These are phyloP conservation scores for Kwoniella sp. DNA, from an alignment of 768 basidiomycete species.

Conservation along the genomic window DNA sequence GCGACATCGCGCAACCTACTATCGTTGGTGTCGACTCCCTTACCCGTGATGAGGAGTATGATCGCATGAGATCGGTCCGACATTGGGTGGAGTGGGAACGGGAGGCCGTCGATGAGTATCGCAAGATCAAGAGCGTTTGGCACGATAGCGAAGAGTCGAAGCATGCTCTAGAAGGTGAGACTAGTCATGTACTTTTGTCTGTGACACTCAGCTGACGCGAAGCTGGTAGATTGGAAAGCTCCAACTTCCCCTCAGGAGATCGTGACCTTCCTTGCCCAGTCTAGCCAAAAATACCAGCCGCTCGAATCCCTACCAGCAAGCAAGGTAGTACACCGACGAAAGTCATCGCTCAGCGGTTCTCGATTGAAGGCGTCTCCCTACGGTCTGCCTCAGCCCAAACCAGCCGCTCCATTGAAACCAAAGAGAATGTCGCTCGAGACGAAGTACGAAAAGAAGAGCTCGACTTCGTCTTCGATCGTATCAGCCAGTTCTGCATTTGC, in stretches of 20 bases:
- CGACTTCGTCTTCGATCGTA: conserved; percentile 19
- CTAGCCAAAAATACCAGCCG: conserved; percentile 30
- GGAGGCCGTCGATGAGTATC: conserved; percentile 36
- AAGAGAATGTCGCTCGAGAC: conserved; percentile 27
- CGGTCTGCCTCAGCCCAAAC: conserved; percentile 27
- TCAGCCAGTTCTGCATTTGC: conserved; percentile 15
- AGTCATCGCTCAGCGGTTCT: conserved; percentile 29
- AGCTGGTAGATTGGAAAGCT: conserved; percentile 15
- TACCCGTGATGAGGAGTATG: conserved; percentile 7
- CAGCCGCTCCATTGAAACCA: neutral
- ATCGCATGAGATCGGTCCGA: conserved; percentile 18
- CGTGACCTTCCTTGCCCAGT: conserved; percentile 32
- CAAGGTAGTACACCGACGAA: conserved; percentile 27
- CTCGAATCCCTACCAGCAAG: conserved; percentile 17
- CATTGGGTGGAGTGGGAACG: conserved; percentile 36
- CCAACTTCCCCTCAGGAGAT: conserved; percentile 23
- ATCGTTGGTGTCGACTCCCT: conserved; percentile 10
- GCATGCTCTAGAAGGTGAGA: conserved; percentile 19
- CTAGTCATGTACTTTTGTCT: neutral
- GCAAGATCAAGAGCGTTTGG: conserved; percentile 21
- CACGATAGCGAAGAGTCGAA: conserved; percentile 23
- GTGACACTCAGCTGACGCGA: neutral
- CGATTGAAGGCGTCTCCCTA: conserved; percentile 30
- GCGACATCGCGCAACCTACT: neutral
- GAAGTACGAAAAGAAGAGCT: conserved; percentile 42